Evolutionary conservation across 176 grass and related monocot genomes (phyloP).

Genomic region (Carex parvula): DNA sequence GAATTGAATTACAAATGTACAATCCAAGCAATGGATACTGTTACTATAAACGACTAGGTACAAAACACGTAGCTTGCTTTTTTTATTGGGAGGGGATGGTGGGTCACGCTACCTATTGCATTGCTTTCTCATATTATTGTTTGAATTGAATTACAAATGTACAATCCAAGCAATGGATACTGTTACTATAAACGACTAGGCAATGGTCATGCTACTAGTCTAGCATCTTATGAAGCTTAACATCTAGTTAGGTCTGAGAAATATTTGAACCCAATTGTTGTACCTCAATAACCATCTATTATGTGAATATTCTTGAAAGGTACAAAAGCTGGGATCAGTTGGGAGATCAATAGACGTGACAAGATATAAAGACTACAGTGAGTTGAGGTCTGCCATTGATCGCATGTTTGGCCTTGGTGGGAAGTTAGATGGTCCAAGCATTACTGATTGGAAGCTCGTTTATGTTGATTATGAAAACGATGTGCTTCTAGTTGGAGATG

Average conservation of each 20-base stretch:
- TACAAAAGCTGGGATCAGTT: slow-evolving; percentile 90
- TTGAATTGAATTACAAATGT: neutral
- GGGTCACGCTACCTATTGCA: neutral
- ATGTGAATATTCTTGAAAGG: slow-evolving; percentile 31
- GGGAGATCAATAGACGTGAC: slow-evolving; percentile 98
- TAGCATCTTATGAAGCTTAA: neutral
- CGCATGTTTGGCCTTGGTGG: slow-evolving; percentile 90
- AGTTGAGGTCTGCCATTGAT: slow-evolving; percentile 75
- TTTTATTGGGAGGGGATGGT: neutral
- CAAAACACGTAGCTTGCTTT: neutral
- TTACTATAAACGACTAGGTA: no score
- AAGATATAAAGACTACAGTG: slow-evolving; percentile 76
- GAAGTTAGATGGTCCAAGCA: slow-evolving; percentile 65
- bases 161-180: neutral
- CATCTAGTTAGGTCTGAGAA: neutral
- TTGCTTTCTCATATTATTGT: neutral
- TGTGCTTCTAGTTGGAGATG: slow-evolving; percentile 88
- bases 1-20: no score
- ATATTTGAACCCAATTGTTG: neutral
- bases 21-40: no score
- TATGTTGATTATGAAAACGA: slow-evolving; percentile 98
- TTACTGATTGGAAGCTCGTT: slow-evolving; percentile 93
- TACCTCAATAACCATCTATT: neutral
- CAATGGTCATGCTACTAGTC: neutral
- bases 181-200: neutral